Conservation (phyloP, 768 basidiomycete genomes). For the Russula vinacea region DNA sequence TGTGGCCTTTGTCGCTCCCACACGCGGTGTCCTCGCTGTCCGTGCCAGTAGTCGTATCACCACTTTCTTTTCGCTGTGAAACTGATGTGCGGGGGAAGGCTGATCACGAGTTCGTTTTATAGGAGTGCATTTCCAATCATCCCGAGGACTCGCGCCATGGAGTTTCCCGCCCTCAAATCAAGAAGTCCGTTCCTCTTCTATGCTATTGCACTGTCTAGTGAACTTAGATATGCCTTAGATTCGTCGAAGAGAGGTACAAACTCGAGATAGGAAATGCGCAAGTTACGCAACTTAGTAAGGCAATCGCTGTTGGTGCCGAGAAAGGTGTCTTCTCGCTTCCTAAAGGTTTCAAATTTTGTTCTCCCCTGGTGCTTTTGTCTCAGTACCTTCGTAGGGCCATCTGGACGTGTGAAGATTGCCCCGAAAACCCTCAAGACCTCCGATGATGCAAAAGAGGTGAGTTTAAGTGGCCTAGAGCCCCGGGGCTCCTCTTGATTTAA, state of each 20-base stretch:
- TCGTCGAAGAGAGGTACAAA: conserved; percentile 78
- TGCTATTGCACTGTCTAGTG: conserved; percentile 13
- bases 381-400: conserved; percentile 37
- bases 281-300: conserved; percentile 71
- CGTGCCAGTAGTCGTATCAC: conserved; percentile 17
- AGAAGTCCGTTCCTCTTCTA: conserved; percentile 61
- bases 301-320: conserved; percentile 77
- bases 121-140: conserved; percentile 80
- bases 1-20: conserved; percentile 27
- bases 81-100: conserved; percentile 10
- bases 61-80: conserved; percentile 15
- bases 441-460: conserved; percentile 60
- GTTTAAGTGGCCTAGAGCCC: conserved; percentile 33
- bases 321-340: conserved; percentile 82
- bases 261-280: conserved; percentile 78
- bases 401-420: conserved; percentile 64
- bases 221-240: conserved; percentile 46
- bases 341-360: conserved; percentile 56
- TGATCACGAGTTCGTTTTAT: conserved; percentile 31
- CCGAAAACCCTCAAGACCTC: conserved; percentile 52
- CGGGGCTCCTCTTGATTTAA: conserved; percentile 18
- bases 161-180: conserved; percentile 88
- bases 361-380: conserved; percentile 6
- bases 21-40: conserved; percentile 28
- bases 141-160: conserved; percentile 76